Evolutionary conservation across 2,329 filamentous ascomycete genomes (phyloP), one percentile per base, ranked within the genome.

Genomic region (Dissoconium aciculare): DNA sequence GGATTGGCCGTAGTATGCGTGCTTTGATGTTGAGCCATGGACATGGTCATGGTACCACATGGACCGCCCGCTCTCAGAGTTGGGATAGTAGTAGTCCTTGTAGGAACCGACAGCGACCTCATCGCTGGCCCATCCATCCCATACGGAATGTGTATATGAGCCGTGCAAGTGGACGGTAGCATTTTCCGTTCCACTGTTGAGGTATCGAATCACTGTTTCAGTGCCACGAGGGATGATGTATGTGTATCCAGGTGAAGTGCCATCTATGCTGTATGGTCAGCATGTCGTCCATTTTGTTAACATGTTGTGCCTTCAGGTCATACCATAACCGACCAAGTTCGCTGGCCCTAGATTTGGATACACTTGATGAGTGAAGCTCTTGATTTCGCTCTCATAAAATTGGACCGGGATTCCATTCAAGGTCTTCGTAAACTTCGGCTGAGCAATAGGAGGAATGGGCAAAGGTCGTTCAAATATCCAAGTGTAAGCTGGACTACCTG

Each of bases 81-180:
- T 74, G 6, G 69, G 68, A 40, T 70, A 74, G 46, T 71, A 74
- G 46, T 74, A 72, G 37, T 73, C 70, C 46, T 74, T 72, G 50
- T 63, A 70, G 41, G 72, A 52, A 1, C 66, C 65, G 0, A 61
- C 58, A 1, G 50, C 28, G 1, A 64, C 63, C n/a, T 58, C 52
- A 37, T 72, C 69, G 27, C 60, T 58, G 2, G 67, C 67, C 65
- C 66, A 71, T 0, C 66, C 66, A 39, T 67, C 64, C 19, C 53
- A 59, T 4, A 36, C 45, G 11, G 48, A 35, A 28, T 51, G 48
- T 5, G 42, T 62, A 23, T 58, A 66, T 9, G 64, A 67, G 1
- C 69, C 67, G 40, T 71, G 68, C 11, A 71, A 54, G 50, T 71
- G 68, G 10, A 69, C 59, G 2, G 62, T 59, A 23, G 58, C 60